These are phyloP conservation scores for Schrenkiella parvula DNA, from an alignment of 345 rosid genomes.

Conservation along the genomic window DNA sequence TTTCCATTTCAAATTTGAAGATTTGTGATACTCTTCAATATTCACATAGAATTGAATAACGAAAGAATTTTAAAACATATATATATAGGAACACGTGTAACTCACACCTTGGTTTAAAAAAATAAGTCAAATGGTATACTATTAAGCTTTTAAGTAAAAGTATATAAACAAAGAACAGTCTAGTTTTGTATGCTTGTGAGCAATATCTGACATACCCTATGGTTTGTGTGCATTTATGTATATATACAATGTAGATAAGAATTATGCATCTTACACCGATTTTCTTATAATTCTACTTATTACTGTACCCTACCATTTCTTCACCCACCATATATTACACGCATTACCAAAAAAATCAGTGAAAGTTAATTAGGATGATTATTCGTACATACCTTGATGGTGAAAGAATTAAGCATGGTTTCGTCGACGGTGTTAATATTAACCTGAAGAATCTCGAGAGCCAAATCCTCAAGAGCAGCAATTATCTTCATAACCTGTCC, in stretches of 20 bases:
- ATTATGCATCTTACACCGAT: background rate
- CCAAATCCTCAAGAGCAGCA: slow-evolving; percentile 68
- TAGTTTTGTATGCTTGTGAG: slow-evolving; percentile 25
- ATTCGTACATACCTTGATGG: slow-evolving; percentile 73
- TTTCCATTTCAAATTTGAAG: background rate
- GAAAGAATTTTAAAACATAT: background rate
- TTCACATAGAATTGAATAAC: background rate
- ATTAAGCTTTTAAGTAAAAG: background rate
- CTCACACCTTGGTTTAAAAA: background rate
- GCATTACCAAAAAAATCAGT: background rate
- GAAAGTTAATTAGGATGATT: background rate
- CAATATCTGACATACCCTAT: slow-evolving; percentile 26
- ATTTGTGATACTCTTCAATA: background rate
- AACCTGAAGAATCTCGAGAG: slow-evolving; percentile 75
- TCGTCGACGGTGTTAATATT: slow-evolving; percentile 65
- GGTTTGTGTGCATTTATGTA: slow-evolving; percentile 17
- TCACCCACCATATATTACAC: background rate
- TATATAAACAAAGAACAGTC: slow-evolving; percentile 14
- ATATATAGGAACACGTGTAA: slow-evolving; percentile 1
- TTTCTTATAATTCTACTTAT: slow-evolving; percentile 3
- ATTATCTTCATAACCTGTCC: slow-evolving; percentile 82
- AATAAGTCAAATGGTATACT: background rate
- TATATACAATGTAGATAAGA: slow-evolving; percentile 19
- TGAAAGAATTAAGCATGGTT: slow-evolving; percentile 79
- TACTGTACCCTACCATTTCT: slow-evolving; percentile 26